phyloP scores from a whole-genome alignment of 2,329 filamentous ascomycete species.

The Colletotrichum gigasporum region DNA sequence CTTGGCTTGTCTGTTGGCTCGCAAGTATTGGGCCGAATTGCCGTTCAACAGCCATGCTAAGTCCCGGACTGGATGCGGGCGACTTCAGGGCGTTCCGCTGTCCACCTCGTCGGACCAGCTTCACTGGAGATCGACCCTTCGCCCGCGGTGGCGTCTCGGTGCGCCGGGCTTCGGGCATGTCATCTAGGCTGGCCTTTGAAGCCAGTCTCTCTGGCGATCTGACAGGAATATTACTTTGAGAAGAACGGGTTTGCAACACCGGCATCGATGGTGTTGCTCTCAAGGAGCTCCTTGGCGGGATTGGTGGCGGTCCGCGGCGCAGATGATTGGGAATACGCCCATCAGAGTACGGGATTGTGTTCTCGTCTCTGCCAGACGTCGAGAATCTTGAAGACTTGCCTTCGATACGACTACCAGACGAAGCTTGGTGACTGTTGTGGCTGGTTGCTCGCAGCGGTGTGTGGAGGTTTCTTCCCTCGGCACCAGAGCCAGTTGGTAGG shows the following conservation, averaged over 20 bases:
- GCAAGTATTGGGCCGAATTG: slow-evolving; percentile 4
- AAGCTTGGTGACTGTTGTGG: slow-evolving; percentile 11
- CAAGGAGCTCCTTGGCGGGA: slow-evolving; percentile 23
- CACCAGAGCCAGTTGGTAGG: neutral
- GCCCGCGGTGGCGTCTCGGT: neutral
- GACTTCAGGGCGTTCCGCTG: neutral
- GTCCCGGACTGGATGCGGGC: slow-evolving; percentile 17
- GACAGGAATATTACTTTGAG: slow-evolving; percentile 9
- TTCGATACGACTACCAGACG: slow-evolving; percentile 16
- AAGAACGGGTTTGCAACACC: neutral
- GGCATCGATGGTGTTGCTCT: slow-evolving; percentile 21
- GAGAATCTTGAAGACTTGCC: neutral
- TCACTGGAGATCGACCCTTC: slow-evolving; percentile 20
- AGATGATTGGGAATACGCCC: neutral
- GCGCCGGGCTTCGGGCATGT: neutral
- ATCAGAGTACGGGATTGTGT: slow-evolving; percentile 5
- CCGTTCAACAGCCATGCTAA: slow-evolving; percentile 2
- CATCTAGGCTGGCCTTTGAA: neutral
- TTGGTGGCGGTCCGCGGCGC: slow-evolving; percentile 4
- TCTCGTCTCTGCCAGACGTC: slow-evolving; percentile 12
- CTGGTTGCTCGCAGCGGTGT: slow-evolving; percentile 13
- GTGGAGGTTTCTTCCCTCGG: neutral
- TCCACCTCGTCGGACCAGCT: slow-evolving; percentile 6
- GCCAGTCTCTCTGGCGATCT: neutral
- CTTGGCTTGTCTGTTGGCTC: neutral